These are phyloP conservation scores for Penicillium odoratum DNA, from an alignment of 495 filamentous ascomycete genomes.

Conservation along the genomic window DNA sequence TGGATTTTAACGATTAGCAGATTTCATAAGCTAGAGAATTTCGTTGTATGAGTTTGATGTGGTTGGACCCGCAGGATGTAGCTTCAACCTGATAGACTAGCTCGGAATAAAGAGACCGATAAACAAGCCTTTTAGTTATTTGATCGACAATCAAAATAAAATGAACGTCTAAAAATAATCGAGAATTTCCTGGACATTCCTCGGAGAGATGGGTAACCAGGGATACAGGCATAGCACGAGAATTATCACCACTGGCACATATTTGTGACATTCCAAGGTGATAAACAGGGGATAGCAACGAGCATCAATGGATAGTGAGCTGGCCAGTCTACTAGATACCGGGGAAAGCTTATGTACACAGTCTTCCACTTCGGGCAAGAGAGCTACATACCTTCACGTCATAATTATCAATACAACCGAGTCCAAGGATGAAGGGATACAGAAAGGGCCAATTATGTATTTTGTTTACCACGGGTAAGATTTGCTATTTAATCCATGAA, in stretches of 20 bases:
- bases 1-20: too few relatives aligned
- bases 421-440: slow-evolving; percentile 25
- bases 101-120: too few relatives aligned
- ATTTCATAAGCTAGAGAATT: too few relatives aligned
- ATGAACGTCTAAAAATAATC: not conserved
- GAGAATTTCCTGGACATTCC: slow-evolving; percentile 16
- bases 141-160: too few relatives aligned
- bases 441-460: slow-evolving; percentile 12
- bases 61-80: too few relatives aligned
- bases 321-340: slow-evolving; percentile 10
- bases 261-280: slow-evolving; percentile 25
- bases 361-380: not conserved
- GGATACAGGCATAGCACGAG: slow-evolving; percentile 13
- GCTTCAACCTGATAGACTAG: too few relatives aligned
- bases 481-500: slow-evolving; percentile 18
- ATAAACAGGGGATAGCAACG: slow-evolving; percentile 9
- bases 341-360: slow-evolving; percentile 16
- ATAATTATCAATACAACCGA: slow-evolving; percentile 3
- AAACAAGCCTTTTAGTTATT: too few relatives aligned
- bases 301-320: not conserved
- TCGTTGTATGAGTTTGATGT: too few relatives aligned
- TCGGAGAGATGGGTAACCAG: slow-evolving; percentile 22
- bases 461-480: slow-evolving; percentile 7
- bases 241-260: slow-evolving; percentile 26
- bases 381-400: slow-evolving; percentile 25